Percentiles rank a stretch among this genome's conserved stretches.
These are phyloP conservation scores for Huntiella moniliformis DNA, from an alignment of 2,329 filamentous ascomycete genomes.

Conservation along the genomic window DNA sequence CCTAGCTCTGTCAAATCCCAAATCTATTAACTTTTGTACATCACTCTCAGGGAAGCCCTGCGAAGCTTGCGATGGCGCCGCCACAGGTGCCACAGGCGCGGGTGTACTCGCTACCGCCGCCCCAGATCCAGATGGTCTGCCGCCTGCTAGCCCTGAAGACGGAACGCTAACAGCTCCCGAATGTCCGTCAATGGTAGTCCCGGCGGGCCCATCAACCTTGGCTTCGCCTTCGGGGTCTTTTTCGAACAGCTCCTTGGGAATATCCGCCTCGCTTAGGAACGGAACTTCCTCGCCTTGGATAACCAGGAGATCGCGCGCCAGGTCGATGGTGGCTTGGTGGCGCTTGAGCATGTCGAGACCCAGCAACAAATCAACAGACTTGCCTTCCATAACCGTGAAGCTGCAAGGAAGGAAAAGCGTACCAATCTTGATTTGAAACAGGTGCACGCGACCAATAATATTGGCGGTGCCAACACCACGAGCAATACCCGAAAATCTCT, in stretches of 20 bases:
- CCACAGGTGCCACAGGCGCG: conserved; percentile 13
- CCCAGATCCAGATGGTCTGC: conserved; percentile 14
- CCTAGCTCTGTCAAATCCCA: conserved; percentile 60
- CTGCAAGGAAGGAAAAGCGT: conserved; percentile 74
- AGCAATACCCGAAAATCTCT: conserved; percentile 77
- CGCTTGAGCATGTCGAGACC: conserved; percentile 94
- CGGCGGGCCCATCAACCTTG: conserved; percentile 65
- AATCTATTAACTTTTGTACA: conserved; percentile 54
- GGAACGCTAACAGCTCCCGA: conserved; percentile 47
- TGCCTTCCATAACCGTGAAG: conserved; percentile 99
- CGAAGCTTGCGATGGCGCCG: conserved; percentile 14
- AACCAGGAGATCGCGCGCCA: conserved; percentile 64
- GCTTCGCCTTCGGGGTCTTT: conserved; percentile 61
- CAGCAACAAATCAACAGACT: conserved; percentile 80
- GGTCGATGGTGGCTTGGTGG: conserved; percentile 82
- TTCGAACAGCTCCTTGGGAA: conserved; percentile 71
- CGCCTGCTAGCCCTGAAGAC: too few species aligned
- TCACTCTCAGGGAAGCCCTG: conserved; percentile 37
- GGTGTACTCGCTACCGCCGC: conserved; percentile 9
- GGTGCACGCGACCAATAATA: conserved; percentile 88
- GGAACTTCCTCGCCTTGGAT: conserved; percentile 78
- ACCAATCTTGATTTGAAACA: conserved; percentile 86
- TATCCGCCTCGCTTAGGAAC: conserved; percentile 83
- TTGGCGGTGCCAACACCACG: conserved; percentile 85
- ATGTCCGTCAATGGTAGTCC: conserved; percentile 70